Percentiles rank a stretch among this genome's conserved stretches.
Conservation (phyloP, 208 protist species). For the Trypanosoma boissoni region DNA sequence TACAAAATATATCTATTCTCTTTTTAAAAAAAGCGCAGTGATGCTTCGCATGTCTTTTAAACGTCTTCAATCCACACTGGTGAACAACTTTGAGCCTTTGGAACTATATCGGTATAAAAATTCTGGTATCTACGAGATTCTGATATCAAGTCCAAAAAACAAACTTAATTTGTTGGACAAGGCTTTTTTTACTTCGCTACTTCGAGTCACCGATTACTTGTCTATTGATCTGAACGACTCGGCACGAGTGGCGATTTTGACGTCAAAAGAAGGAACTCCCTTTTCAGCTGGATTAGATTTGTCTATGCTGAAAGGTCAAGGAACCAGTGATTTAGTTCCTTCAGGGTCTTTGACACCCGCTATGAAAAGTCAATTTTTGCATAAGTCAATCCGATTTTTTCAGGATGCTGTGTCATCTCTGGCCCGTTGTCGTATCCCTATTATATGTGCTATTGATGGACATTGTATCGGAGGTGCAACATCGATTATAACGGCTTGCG, state of each 20-base stretch:
- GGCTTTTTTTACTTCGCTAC: constrained; percentile 38
- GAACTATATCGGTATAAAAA: constrained; percentile 26
- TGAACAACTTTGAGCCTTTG: constrained; percentile 34
- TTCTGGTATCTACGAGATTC: constrained; percentile 49
- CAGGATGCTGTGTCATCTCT: constrained; percentile 53
- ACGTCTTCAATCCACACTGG: background rate
- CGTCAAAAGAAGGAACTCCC: constrained; percentile 37
- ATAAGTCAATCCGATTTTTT: constrained; percentile 41
- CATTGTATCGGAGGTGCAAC: constrained; percentile 76
- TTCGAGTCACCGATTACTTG: constrained; percentile 29
- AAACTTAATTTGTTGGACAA: constrained; percentile 62
- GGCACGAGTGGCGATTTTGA: constrained; percentile 54
- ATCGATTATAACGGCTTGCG: constrained; percentile 62
- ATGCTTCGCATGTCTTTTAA: constrained; percentile 10
- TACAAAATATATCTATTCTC: background rate
- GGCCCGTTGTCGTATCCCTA: constrained; percentile 56
- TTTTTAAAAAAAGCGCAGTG: too few relatives aligned
- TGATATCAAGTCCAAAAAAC: constrained; percentile 25
- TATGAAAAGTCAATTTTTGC: constrained; percentile 56
- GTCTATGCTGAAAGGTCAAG: constrained; percentile 16
- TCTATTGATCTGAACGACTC: constrained; percentile 48
- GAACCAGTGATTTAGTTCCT: background rate
- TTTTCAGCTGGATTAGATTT: constrained; percentile 68
- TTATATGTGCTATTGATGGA: constrained; percentile 58
- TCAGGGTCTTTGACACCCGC: constrained; percentile 27